phyloP scores from a whole-genome alignment of 306 rosid genomes.

The Lagenaria siceraria region DNA sequence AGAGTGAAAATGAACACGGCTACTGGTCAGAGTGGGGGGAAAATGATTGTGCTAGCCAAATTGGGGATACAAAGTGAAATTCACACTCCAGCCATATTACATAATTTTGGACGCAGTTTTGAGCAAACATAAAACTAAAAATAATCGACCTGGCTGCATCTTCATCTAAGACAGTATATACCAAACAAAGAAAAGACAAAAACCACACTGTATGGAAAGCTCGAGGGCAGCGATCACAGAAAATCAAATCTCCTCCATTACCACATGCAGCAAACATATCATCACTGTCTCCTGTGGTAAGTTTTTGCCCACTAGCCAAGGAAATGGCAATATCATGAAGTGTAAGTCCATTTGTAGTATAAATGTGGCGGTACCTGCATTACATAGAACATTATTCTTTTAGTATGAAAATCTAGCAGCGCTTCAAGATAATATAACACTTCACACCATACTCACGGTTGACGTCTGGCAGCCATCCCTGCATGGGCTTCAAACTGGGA shows the following conservation, averaged over 20 bases:
- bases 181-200: background rate
- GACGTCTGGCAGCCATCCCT: conserved; percentile 99
- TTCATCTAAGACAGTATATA: background rate
- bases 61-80: background rate
- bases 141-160: background rate
- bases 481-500: conserved; percentile 99
- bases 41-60: background rate
- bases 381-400: background rate
- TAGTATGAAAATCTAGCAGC: conserved; percentile 16
- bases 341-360: conserved; percentile 82
- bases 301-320: conserved; percentile 85
- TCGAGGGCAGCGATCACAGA: conserved; percentile 82
- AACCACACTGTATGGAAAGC: conserved; percentile 82
- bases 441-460: conserved; percentile 71
- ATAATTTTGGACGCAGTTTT: background rate
- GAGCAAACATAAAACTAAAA: background rate
- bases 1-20: background rate
- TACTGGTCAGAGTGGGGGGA: background rate
- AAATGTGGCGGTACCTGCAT: conserved; percentile 95
- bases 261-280: conserved; percentile 98
- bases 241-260: conserved; percentile 75
- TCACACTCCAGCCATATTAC: background rate
- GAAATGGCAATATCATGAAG: conserved; percentile 97
- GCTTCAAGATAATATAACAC: conserved; percentile 1
- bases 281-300: conserved; percentile 84